Evolutionary conservation across 1,139 yeast genomes (phyloP).

Genomic region (Candida buenavistaensis): DNA sequence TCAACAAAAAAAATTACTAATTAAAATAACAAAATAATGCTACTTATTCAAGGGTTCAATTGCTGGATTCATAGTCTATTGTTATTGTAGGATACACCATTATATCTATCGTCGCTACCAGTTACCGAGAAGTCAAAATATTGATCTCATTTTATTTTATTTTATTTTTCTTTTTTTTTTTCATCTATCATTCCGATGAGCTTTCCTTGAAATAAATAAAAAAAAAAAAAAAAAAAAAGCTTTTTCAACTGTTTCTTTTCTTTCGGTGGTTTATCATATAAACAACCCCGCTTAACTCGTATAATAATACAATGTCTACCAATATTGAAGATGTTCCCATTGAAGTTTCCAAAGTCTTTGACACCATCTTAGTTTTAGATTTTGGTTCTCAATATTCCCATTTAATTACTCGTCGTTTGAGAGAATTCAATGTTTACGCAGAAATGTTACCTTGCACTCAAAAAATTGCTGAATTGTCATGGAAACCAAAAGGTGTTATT

Average conservation of each 20-base stretch:
- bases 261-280: slow-evolving; percentile 8
- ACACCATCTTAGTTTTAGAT: slow-evolving; percentile 95
- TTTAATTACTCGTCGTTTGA: slow-evolving; percentile 91
- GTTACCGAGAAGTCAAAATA: too few relatives aligned
- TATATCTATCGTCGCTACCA: too few relatives aligned
- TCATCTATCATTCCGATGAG: slow-evolving; percentile 1
- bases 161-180: too few relatives aligned
- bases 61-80: too few relatives aligned
- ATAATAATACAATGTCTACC: slow-evolving; percentile 4
- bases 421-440: slow-evolving; percentile 97
- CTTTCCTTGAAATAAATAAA: not conserved
- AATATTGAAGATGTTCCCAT: slow-evolving; percentile 37
- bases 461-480: slow-evolving; percentile 83
- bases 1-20: too few relatives aligned
- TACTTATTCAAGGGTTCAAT: too few relatives aligned
- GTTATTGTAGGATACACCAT: too few relatives aligned
- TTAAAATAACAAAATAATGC: too few relatives aligned
- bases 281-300: slow-evolving; percentile 1
- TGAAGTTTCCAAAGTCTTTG: slow-evolving; percentile 81
- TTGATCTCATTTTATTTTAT: too few relatives aligned
- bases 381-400: slow-evolving; percentile 99
- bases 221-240: slow-evolving; percentile 1
- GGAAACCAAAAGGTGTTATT: slow-evolving; percentile 97
- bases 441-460: slow-evolving; percentile 99
- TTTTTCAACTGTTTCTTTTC: slow-evolving; percentile 1